These are phyloP conservation scores for Spathaspora sp. DNA, from an alignment of 1,139 yeast genomes.

Conservation along the genomic window DNA sequence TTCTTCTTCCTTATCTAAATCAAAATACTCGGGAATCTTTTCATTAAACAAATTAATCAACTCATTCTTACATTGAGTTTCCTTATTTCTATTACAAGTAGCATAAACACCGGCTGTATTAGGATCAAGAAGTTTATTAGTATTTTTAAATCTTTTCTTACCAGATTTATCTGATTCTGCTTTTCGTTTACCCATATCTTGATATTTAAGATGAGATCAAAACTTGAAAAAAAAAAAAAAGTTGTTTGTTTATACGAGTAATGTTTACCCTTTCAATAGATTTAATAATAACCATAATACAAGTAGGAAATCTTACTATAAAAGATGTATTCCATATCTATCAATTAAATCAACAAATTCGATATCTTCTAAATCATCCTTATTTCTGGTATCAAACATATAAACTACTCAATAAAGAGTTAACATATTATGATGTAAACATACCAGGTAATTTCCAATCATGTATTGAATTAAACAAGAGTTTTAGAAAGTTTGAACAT, in stretches of 20 bases:
- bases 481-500: slow-evolving; percentile 1
- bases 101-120: slow-evolving; percentile 83
- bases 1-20: slow-evolving; percentile 31
- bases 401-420: slow-evolving; percentile 3
- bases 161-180: slow-evolving; percentile 14
- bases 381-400: slow-evolving; percentile 14
- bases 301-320: slow-evolving; percentile 19
- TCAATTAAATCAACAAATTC: slow-evolving; percentile 14
- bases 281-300: slow-evolving; percentile 11
- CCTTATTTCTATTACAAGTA: slow-evolving; percentile 79
- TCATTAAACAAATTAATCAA: slow-evolving; percentile 58
- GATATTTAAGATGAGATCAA: neutral
- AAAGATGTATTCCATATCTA: slow-evolving; percentile 21
- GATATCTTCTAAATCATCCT: slow-evolving; percentile 8
- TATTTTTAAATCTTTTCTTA: slow-evolving; percentile 44
- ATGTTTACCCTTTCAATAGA: slow-evolving; percentile 11
- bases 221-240: neutral
- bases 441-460: neutral
- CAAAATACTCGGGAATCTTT: slow-evolving; percentile 55
- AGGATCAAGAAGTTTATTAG: slow-evolving; percentile 63
- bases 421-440: neutral
- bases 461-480: neutral
- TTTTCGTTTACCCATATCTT: slow-evolving; percentile 24
- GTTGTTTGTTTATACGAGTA: neutral
- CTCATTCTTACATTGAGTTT: slow-evolving; percentile 73